These are phyloP conservation scores for Scedosporium aurantiacum DNA, from an alignment of 2,329 filamentous ascomycete species.

Conservation along the genomic window DNA sequence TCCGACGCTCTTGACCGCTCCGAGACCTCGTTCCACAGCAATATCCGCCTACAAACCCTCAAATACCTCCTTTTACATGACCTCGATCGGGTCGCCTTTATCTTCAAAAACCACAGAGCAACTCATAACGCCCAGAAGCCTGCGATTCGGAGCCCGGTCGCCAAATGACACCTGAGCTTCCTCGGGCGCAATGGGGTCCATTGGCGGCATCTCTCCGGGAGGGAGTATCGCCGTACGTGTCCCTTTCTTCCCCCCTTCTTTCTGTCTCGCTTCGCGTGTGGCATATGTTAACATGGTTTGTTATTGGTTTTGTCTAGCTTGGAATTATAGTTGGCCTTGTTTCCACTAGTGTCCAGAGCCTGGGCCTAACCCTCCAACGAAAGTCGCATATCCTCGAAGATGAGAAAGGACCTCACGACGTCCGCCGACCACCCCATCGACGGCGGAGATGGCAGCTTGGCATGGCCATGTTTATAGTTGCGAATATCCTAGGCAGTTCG, in stretches of 20 bases:
- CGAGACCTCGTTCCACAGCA: neutral
- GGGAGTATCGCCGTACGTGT: constrained; percentile 63
- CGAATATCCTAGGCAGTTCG: constrained; percentile 87
- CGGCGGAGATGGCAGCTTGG: constrained; percentile 91
- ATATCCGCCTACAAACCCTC: neutral
- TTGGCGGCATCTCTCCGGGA: constrained; percentile 62
- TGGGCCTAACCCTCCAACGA: constrained; percentile 89
- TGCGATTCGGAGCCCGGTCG: neutral
- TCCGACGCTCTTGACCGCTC: neutral
- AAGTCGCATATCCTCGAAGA: constrained; percentile 98
- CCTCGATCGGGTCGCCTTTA: neutral
- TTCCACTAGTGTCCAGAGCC: constrained; percentile 87
- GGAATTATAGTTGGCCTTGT: constrained; percentile 87
- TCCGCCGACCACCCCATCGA: constrained; percentile 76
- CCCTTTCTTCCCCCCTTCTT: neutral
- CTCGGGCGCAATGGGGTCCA: constrained; percentile 6
- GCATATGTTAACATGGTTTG: constrained; percentile 13
- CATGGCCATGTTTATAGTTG: constrained; percentile 93
- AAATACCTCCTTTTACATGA: neutral
- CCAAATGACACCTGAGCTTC: constrained; percentile 6
- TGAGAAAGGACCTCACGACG: constrained; percentile 70
- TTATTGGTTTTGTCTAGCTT: constrained; percentile 42
- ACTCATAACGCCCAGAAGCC: neutral
- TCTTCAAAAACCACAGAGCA: neutral
- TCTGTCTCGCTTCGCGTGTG: neutral